Conservation (phyloP, 75 land plant species). For the Ceratopteris richardii region DNA sequence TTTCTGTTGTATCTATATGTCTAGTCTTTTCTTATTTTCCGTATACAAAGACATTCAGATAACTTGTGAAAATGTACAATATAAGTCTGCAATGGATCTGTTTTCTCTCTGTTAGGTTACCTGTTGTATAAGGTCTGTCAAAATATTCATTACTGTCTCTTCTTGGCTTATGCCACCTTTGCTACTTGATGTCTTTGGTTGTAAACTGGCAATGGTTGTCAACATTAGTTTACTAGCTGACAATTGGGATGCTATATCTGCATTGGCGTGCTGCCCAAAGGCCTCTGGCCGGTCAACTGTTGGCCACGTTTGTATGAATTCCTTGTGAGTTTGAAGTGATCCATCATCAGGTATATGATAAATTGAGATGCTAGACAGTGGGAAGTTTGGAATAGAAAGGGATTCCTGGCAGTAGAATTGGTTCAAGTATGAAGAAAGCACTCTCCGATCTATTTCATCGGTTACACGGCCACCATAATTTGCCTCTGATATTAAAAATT, state of each 20-base stretch:
- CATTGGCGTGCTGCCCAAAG: slow-evolving; percentile 30
- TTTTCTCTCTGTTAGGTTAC: background rate
- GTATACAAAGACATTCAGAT: too few relatives aligned
- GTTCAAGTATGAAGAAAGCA: slow-evolving; percentile 21
- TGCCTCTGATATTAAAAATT: slow-evolving; percentile 29
- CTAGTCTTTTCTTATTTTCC: too few relatives aligned
- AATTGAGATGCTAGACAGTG: slow-evolving; percentile 12
- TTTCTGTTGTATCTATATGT: too few relatives aligned
- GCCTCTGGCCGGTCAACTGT: slow-evolving; percentile 23
- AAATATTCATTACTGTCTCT: slow-evolving; percentile 14
- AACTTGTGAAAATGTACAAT: too few relatives aligned
- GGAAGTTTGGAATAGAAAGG: slow-evolving; percentile 17
- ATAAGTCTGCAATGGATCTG: too few relatives aligned
- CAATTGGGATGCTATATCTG: slow-evolving; percentile 27
- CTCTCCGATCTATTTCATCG: slow-evolving; percentile 28
- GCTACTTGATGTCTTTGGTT: slow-evolving; percentile 6
- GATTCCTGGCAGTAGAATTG: slow-evolving; percentile 27
- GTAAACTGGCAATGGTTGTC: slow-evolving; percentile 18
- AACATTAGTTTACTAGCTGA: slow-evolving; percentile 17
- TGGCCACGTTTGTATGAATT: slow-evolving; percentile 29
- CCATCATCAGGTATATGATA: slow-evolving; percentile 35
- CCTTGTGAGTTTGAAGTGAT: slow-evolving; percentile 21
- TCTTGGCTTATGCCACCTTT: slow-evolving; percentile 18
- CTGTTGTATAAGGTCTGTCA: slow-evolving; percentile 21
- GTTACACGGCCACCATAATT: slow-evolving; percentile 33